phyloP scores from a whole-genome alignment of 2,329 filamentous ascomycete species.

The Pseudogymnoascus sp. region DNA sequence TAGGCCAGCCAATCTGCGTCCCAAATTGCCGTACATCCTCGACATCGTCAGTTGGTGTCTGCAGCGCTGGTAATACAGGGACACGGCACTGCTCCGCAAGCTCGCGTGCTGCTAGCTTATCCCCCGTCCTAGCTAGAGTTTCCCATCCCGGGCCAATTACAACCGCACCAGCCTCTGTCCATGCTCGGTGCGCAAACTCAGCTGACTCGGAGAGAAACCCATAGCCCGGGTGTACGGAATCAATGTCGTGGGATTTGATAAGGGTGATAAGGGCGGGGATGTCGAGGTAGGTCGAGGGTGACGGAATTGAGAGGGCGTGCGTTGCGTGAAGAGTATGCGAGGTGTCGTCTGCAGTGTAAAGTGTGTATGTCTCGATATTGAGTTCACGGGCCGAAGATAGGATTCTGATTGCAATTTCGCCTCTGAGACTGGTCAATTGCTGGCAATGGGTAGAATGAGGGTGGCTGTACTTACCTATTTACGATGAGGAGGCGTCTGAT shows the following conservation, averaged over 20 bases:
- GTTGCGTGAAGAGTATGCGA: constrained; percentile 45
- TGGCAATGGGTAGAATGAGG: not conserved
- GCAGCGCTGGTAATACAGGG: constrained; percentile 64
- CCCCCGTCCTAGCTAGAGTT: constrained; percentile 21
- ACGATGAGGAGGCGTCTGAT: constrained; percentile 45
- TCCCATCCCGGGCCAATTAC: constrained; percentile 58
- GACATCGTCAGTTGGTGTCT: constrained; percentile 54
- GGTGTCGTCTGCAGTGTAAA: constrained; percentile 47
- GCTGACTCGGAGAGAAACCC: constrained; percentile 64
- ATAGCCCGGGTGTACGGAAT: constrained; percentile 66
- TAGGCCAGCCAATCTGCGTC: constrained; percentile 32
- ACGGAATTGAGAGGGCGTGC: constrained; percentile 42
- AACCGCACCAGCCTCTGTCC: constrained; percentile 55
- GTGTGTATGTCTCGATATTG: constrained; percentile 44
- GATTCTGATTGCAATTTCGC: constrained; percentile 56
- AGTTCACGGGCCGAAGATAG: constrained; percentile 52
- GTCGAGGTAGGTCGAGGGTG: constrained; percentile 44
- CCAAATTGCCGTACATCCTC: constrained; percentile 46
- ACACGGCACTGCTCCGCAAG: constrained; percentile 57
- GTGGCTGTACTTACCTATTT: constrained; percentile 35
- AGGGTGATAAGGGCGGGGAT: constrained; percentile 40
- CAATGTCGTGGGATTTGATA: constrained; percentile 41
- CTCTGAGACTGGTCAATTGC: constrained; percentile 33
- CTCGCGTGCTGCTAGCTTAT: constrained; percentile 51
- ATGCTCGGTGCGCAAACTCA: constrained; percentile 57